Conservation (phyloP, 2,329 filamentous ascomycete genomes). For the Fusarium brevicatenulatum region DNA sequence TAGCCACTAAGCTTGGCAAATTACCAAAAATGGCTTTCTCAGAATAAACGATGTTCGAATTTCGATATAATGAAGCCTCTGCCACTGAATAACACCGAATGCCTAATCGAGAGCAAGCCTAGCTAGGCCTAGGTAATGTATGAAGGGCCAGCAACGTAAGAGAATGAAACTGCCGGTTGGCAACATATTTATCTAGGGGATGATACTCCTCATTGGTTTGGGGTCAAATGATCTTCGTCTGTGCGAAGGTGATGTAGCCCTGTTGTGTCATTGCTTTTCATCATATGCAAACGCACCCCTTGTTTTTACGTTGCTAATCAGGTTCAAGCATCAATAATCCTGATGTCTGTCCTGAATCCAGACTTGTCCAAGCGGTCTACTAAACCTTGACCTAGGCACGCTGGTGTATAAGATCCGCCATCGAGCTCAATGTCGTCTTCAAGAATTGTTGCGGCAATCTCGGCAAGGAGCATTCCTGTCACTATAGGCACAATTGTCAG, state of each 20-base stretch:
- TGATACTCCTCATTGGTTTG: background rate
- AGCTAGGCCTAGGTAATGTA: background rate
- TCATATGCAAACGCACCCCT: conserved; percentile 3
- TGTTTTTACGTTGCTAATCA: background rate
- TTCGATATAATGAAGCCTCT: background rate
- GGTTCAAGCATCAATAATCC: conserved; percentile 48
- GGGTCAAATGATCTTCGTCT: background rate
- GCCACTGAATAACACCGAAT: background rate
- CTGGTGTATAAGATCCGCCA: conserved; percentile 78
- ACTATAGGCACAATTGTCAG: conserved; percentile 54
- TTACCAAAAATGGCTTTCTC: background rate
- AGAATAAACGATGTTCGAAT: background rate
- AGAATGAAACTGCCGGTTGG: background rate
- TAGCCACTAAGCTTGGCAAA: background rate
- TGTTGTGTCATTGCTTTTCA: background rate
- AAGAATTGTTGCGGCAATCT: conserved; percentile 73
- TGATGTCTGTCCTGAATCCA: conserved; percentile 71
- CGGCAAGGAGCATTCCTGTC: conserved; percentile 70
- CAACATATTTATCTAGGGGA: background rate
- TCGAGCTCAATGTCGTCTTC: conserved; percentile 68
- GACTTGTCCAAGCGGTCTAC: conserved; percentile 69
- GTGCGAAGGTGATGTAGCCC: background rate
- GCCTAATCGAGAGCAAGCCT: background rate
- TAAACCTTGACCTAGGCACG: conserved; percentile 74
- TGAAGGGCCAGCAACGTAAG: background rate